These are phyloP conservation scores for Deakozyma indianensis DNA, from an alignment of 805 yeast species.

Conservation along the genomic window DNA sequence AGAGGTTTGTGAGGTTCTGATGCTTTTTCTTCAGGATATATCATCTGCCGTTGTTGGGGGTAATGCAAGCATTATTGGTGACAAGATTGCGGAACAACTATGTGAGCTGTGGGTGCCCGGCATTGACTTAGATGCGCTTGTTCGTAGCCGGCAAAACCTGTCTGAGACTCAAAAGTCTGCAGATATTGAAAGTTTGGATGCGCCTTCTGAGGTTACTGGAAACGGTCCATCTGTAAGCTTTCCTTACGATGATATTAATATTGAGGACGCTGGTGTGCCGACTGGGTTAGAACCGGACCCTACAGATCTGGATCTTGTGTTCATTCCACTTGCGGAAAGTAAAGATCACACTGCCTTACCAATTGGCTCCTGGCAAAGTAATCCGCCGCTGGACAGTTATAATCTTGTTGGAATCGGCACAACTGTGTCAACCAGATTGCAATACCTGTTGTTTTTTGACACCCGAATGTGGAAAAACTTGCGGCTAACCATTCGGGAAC, in stretches of 20 bases:
- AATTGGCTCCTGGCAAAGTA: not conserved
- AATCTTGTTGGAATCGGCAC: not conserved
- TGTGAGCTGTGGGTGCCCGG: conserved; percentile 53
- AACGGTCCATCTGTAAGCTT: no score
- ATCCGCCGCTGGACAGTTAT: not conserved
- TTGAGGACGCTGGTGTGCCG: not conserved
- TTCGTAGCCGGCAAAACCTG: not conserved
- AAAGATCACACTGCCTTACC: not conserved
- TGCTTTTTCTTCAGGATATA: conserved; percentile 50
- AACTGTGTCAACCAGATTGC: conserved; percentile 27
- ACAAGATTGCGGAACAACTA: conserved; percentile 41
- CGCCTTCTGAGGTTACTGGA: not conserved
- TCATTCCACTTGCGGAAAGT: not conserved
- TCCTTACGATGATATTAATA: not conserved
- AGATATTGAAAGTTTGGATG: not conserved
- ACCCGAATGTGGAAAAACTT: conserved; percentile 56
- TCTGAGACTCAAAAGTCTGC: conserved; percentile 2
- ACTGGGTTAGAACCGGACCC: not conserved
- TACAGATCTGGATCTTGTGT: conserved; percentile 3
- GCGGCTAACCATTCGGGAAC: conserved; percentile 42
- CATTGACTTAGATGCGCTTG: conserved; percentile 8
- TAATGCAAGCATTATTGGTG: conserved; percentile 32
- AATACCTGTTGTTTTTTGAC: conserved; percentile 50
- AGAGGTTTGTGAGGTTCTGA: conserved; percentile 61
- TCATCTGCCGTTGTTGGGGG: conserved; percentile 39